Percentiles rank a stretch among this genome's conserved stretches.
These are phyloP conservation scores for Starmerella apicola DNA, from an alignment of 805 yeast genomes.

Conservation along the genomic window DNA sequence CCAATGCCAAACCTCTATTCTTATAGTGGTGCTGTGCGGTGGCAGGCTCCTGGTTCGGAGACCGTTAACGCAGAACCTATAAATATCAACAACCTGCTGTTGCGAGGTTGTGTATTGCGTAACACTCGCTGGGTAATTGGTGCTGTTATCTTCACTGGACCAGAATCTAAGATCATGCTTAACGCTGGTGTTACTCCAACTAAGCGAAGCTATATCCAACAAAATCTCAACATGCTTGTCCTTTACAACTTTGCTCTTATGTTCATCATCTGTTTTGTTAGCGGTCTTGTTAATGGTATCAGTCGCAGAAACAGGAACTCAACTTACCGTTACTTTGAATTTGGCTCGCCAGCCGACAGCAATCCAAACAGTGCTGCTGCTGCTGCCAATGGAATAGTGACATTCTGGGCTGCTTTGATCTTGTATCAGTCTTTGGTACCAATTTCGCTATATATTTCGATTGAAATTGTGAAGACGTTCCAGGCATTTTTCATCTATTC, in stretches of 20 bases:
- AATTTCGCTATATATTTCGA: slow-evolving; percentile 64
- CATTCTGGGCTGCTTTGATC: slow-evolving; percentile 64
- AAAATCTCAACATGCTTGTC: slow-evolving; percentile 57
- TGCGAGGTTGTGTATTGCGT: slow-evolving; percentile 63
- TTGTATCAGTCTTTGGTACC: slow-evolving; percentile 71
- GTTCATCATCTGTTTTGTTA: slow-evolving; percentile 53
- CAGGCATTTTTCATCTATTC: slow-evolving; percentile 70
- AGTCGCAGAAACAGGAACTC: slow-evolving; percentile 35
- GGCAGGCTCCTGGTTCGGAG: slow-evolving; percentile 13
- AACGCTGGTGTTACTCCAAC: slow-evolving; percentile 74
- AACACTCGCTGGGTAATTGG: slow-evolving; percentile 73
- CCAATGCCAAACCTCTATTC: slow-evolving; percentile 55
- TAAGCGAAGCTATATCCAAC: slow-evolving; percentile 53
- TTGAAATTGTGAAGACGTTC: slow-evolving; percentile 66
- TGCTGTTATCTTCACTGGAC: slow-evolving; percentile 59
- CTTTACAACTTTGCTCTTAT: slow-evolving; percentile 50
- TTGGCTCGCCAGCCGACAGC: slow-evolving; percentile 41
- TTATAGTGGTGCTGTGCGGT: slow-evolving; percentile 32
- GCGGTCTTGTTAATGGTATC: slow-evolving; percentile 61
- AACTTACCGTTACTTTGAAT: slow-evolving; percentile 47
- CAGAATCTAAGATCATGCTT: slow-evolving; percentile 65
- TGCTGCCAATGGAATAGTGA: slow-evolving; percentile 52
- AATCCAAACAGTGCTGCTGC: slow-evolving; percentile 31
- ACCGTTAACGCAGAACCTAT: slow-evolving; percentile 38
- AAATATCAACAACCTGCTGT: slow-evolving; percentile 48